These are phyloP conservation scores for Metarhizium rileyi DNA, from an alignment of 2,329 filamentous ascomycete genomes.

Conservation along the genomic window DNA sequence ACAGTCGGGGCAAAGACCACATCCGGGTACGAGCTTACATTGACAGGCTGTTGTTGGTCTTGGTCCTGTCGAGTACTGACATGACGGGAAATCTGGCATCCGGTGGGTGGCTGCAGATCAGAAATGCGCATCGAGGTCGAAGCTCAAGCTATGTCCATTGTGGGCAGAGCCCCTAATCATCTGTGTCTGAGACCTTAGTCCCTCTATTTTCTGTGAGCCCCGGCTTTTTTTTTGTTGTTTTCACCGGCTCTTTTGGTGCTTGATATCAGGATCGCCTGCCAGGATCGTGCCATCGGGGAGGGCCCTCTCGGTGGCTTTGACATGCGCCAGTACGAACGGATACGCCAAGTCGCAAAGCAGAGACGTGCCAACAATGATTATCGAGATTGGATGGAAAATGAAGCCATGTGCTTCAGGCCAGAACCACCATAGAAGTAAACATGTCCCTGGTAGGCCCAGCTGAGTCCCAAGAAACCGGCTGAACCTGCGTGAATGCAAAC, in stretches of 20 bases:
- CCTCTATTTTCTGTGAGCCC: neutral
- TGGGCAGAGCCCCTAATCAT: neutral
- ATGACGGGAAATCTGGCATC: neutral
- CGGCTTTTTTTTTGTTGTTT: slow-evolving; percentile 10
- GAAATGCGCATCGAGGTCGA: neutral
- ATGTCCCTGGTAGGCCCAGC: slow-evolving; percentile 29
- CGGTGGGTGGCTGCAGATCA: neutral
- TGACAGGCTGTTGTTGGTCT: neutral
- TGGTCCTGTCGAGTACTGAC: neutral
- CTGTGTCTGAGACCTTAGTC: neutral
- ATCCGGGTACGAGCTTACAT: neutral
- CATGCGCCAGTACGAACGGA: slow-evolving; percentile 30
- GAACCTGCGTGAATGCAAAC: slow-evolving; percentile 22
- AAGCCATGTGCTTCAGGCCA: slow-evolving; percentile 43
- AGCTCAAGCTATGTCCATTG: neutral
- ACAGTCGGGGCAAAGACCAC: neutral
- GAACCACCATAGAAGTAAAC: slow-evolving; percentile 35
- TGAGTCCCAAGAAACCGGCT: slow-evolving; percentile 33
- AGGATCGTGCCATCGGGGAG: slow-evolving; percentile 28
- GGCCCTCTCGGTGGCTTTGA: slow-evolving; percentile 28
- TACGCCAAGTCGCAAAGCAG: slow-evolving; percentile 35
- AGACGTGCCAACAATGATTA: slow-evolving; percentile 31
- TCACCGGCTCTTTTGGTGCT: slow-evolving; percentile 13
- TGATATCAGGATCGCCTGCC: slow-evolving; percentile 10
- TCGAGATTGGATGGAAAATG: slow-evolving; percentile 30